A percentile compares a stretch with the other conserved stretches of the same genome.
Conservation (phyloP, 2,329 filamentous ascomycete genomes). For the Neoascochyta sp. region DNA sequence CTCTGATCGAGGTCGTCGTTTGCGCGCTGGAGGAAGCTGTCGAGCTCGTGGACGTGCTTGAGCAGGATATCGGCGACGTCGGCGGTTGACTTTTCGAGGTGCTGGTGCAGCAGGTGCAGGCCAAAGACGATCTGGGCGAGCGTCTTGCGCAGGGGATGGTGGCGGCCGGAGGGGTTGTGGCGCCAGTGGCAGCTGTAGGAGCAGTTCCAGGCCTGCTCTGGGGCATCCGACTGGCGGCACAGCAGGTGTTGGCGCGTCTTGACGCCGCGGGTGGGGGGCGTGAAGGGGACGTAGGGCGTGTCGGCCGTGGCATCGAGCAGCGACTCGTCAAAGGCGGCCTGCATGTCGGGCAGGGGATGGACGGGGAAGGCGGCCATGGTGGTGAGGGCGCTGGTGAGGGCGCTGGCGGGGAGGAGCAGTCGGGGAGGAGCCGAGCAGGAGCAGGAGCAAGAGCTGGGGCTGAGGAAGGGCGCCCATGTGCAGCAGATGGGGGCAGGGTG, state of each 20-base stretch:
- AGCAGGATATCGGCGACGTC: slow-evolving; percentile 89
- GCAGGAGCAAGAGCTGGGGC: no score
- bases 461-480: no score
- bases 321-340: slow-evolving; percentile 78
- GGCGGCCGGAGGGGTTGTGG: slow-evolving; percentile 68
- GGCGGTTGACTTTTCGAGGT: slow-evolving; percentile 80
- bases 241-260: slow-evolving; percentile 38
- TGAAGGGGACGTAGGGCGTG: slow-evolving; percentile 33
- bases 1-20: slow-evolving; percentile 81
- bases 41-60: slow-evolving; percentile 88
- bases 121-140: slow-evolving; percentile 92
- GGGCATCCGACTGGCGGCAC: slow-evolving; percentile 61
- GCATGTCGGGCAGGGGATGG: slow-evolving; percentile 74
- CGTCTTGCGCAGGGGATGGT: slow-evolving; percentile 86
- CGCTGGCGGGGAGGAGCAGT: background rate
- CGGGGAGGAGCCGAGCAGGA: no score
- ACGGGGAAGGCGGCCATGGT: slow-evolving; percentile 43
- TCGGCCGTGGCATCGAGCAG: slow-evolving; percentile 63
- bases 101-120: slow-evolving; percentile 79
- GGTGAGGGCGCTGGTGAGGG: background rate
- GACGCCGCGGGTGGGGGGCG: slow-evolving; percentile 40
- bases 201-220: slow-evolving; percentile 64
- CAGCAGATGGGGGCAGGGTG: no score
- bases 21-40: slow-evolving; percentile 81
- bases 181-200: slow-evolving; percentile 74